Percentiles rank a stretch among this genome's conserved stretches.
phyloP scores from a whole-genome alignment of 1,284 basidiomycete species.

The Sanghuangporus sanghuang region DNA sequence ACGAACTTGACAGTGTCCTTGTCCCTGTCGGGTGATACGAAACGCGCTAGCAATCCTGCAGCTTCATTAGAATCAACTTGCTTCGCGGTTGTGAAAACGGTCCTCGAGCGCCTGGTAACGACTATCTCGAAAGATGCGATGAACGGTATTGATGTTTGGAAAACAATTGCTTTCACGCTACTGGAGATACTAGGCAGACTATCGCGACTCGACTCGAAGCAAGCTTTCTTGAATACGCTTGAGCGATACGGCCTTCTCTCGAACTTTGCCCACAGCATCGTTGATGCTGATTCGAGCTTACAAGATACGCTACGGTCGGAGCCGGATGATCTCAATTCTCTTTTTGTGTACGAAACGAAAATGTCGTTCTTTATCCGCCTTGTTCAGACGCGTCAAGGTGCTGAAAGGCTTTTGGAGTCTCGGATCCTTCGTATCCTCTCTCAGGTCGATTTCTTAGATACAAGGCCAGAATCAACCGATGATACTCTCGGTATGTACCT shows the following conservation, averaged over 20 bases:
- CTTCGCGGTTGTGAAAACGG: slow-evolving; percentile 54
- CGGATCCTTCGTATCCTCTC: slow-evolving; percentile 76
- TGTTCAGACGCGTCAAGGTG: slow-evolving; percentile 76
- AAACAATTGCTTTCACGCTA: slow-evolving; percentile 87
- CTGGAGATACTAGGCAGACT: slow-evolving; percentile 73
- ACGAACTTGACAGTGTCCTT: slow-evolving; percentile 9
- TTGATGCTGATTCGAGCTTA: slow-evolving; percentile 78
- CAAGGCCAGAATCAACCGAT: slow-evolving; percentile 76
- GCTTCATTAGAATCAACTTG: slow-evolving; percentile 58
- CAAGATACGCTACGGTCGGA: slow-evolving; percentile 83
- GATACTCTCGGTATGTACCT: slow-evolving; percentile 68
- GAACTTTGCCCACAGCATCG: slow-evolving; percentile 80
- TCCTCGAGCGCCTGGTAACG: slow-evolving; percentile 71
- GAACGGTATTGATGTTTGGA: slow-evolving; percentile 94
- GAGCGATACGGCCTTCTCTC: slow-evolving; percentile 75
- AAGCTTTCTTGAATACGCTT: slow-evolving; percentile 55
- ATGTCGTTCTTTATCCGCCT: slow-evolving; percentile 85
- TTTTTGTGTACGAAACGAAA: slow-evolving; percentile 95
- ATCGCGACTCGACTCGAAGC: slow-evolving; percentile 58
- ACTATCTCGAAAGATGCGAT: slow-evolving; percentile 88
- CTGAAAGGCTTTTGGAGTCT: slow-evolving; percentile 81
- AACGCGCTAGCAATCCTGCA: slow-evolving; percentile 22
- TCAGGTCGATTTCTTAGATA: slow-evolving; percentile 84
- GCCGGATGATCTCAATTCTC: slow-evolving; percentile 85
- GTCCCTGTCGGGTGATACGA: slow-evolving; percentile 10